phyloP scores from a whole-genome alignment of 352 stramenopile genomes.

The Pythium angustatum region DNA sequence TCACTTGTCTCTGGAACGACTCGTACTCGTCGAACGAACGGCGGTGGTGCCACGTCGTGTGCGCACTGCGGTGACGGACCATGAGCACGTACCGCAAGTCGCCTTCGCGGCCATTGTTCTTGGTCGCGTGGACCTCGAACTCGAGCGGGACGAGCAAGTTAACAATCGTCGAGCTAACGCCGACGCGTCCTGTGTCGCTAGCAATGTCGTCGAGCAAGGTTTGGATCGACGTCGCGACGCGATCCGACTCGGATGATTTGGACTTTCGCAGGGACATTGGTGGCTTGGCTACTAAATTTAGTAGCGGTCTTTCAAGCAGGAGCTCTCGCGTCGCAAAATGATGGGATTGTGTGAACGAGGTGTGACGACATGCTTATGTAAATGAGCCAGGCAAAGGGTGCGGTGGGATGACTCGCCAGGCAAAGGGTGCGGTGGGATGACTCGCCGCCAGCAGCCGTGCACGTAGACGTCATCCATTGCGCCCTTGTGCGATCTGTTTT shows the following conservation, averaged over 20 bases:
- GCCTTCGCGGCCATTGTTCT: conserved; percentile 1
- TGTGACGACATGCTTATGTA: too few species aligned
- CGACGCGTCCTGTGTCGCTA: neutral
- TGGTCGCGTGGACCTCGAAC: conserved; percentile 19
- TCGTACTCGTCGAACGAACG: conserved; percentile 56
- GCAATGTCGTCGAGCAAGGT: conserved; percentile 17
- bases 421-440: too few species aligned
- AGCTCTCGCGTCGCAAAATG: neutral
- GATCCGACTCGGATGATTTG: conserved; percentile 3
- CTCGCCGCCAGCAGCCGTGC: too few species aligned
- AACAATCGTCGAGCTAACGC: conserved; percentile 9
- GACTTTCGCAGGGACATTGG: neutral
- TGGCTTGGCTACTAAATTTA: neutral
- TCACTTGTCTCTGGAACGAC: conserved; percentile 35
- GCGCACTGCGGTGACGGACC: conserved; percentile 37
- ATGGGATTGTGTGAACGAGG: too few species aligned
- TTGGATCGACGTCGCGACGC: conserved; percentile 11
- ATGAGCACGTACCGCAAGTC: conserved; percentile 52
- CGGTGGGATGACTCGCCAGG: too few species aligned
- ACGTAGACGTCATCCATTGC: too few species aligned
- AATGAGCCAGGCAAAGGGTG: too few species aligned
- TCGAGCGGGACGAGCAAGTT: conserved; percentile 25
- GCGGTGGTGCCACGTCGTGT: conserved; percentile 37
- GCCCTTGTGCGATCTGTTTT: too few species aligned
- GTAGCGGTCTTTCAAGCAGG: neutral